Evolutionary conservation across 2,329 filamentous ascomycete genomes (phyloP).

Genomic region (Teratosphaeria epicoccoides): DNA sequence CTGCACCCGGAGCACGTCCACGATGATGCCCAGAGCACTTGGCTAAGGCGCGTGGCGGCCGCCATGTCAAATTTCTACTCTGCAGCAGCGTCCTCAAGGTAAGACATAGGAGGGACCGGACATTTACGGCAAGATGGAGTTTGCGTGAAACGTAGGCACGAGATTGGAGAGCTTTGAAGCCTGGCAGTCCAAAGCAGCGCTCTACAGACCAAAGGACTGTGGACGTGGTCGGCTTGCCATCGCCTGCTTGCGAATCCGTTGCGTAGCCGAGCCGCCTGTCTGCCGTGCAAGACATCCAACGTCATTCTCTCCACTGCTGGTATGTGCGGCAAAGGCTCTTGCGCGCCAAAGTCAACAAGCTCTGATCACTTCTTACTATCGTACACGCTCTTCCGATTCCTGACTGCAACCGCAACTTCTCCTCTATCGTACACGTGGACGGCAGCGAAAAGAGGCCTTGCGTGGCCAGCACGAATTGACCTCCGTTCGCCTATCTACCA

Average conservation of each 20-base stretch:
- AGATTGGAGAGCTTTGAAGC: not conserved
- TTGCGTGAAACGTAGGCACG: not conserved
- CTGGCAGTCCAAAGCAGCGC: too few relatives aligned
- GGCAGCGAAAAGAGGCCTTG: not conserved
- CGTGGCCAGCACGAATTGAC: not conserved
- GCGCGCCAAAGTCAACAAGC: not conserved
- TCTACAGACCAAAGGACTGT: too few relatives aligned
- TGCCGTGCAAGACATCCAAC: not conserved
- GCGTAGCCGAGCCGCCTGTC: not conserved
- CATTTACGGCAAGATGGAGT: not conserved
- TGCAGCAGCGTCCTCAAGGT: not conserved
- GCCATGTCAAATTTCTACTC: not conserved
- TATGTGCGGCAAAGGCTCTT: not conserved
- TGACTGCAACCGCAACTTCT: not conserved
- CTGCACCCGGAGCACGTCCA: not conserved
- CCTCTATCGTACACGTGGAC: not conserved
- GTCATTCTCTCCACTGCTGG: not conserved
- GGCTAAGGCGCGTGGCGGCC: not conserved
- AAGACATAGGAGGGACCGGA: not conserved
- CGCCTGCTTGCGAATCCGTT: too few relatives aligned
- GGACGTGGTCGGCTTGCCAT: too few relatives aligned
- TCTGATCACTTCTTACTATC: not conserved
- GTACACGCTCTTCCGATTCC: not conserved
- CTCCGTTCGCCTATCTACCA: not conserved
- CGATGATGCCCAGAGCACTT: not conserved